Evolutionary conservation across 768 basidiomycete species (phyloP).

Genomic region (Mrakia gelida): DNA sequence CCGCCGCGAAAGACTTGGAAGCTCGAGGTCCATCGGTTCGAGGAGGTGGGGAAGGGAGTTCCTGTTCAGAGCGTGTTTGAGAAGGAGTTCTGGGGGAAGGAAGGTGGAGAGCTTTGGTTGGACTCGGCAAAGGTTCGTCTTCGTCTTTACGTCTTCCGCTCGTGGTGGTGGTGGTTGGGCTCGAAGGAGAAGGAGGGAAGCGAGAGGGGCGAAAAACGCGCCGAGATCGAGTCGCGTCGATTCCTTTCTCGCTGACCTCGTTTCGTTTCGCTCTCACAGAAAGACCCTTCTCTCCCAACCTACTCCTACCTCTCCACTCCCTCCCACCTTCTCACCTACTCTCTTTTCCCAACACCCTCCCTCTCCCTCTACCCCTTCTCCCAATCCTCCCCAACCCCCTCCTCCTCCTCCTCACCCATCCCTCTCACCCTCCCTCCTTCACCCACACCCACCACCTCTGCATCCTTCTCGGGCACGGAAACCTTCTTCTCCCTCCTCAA

Average conservation of each 20-base stretch:
- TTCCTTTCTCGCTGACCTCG: not conserved
- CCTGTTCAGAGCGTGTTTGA: conserved; percentile 27
- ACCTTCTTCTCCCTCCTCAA: conserved; percentile 27
- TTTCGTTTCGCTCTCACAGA: not conserved
- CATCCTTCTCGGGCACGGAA: not conserved
- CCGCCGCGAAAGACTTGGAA: not conserved
- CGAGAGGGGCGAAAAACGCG: too few relatives aligned
- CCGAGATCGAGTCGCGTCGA: not conserved
- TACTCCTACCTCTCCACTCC: conserved; percentile 31
- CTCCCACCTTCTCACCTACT: conserved; percentile 23
- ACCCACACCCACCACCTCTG: not conserved
- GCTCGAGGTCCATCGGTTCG: conserved; percentile 21
- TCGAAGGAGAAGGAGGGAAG: too few relatives aligned
- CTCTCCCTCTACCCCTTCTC: conserved; percentile 18
- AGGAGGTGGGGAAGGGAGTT: conserved; percentile 8
- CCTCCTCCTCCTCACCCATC: not conserved
- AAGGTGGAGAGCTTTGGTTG: conserved; percentile 28
- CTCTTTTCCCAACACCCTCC: not conserved
- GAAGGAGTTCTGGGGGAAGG: conserved; percentile 1
- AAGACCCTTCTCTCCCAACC: conserved; percentile 9
- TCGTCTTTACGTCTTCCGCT: too few relatives aligned
- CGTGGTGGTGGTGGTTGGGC: too few relatives aligned
- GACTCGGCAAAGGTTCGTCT: conserved; percentile 27
- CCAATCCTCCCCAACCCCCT: not conserved
- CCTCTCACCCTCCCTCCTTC: not conserved